Evolutionary conservation across 139 green algal genomes (phyloP).

Genomic region (Penium margaritaceum): DNA sequence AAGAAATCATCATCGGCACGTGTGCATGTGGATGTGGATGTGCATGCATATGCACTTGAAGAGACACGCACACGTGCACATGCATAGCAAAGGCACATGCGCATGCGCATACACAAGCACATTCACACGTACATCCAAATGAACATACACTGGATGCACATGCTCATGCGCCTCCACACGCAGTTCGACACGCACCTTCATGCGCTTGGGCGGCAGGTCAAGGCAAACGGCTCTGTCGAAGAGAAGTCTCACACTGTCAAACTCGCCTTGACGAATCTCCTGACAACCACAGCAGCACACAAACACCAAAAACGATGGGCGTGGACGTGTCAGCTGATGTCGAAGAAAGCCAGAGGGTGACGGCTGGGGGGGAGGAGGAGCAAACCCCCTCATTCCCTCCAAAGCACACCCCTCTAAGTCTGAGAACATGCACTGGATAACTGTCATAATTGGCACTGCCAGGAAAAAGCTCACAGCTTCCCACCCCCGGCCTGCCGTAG

Average conservation of each 20-base stretch:
- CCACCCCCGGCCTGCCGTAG: no score
- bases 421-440: neutral
- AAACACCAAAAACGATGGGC: neutral
- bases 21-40: no score
- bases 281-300: slow-evolving; percentile 19
- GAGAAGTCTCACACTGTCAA: slow-evolving; percentile 59
- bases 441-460: neutral
- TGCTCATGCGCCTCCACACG: no score
- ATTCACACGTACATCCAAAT: no score
- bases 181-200: slow-evolving; percentile 59
- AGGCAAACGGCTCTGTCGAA: slow-evolving; percentile 79
- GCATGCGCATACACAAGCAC: no score
- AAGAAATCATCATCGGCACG: no score
- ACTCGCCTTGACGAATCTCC: slow-evolving; percentile 66
- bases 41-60: no score
- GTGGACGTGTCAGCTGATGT: neutral
- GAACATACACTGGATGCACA: no score
- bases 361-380: neutral
- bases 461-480: no score
- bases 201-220: slow-evolving; percentile 78
- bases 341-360: neutral
- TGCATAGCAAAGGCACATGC: no score
- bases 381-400: neutral
- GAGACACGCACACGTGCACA: no score
- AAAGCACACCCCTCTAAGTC: neutral